phyloP scores from a whole-genome alignment of 2,329 filamentous ascomycete genomes.

The Penicillium sp. region DNA sequence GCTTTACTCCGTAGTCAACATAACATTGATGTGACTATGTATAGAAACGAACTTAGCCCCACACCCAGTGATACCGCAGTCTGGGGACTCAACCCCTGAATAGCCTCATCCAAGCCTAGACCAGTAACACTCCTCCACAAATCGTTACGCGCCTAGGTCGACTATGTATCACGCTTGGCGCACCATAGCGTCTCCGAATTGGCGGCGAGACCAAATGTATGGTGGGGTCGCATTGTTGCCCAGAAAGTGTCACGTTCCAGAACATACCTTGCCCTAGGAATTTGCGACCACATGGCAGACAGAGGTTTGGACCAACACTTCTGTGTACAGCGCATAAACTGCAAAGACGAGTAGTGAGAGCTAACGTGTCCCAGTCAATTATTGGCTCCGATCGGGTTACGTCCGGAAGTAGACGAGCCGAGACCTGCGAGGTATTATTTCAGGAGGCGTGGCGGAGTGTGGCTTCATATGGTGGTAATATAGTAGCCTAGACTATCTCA shows the following conservation, averaged over 20 bases:
- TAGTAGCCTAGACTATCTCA: neutral
- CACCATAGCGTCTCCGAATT: constrained; percentile 4
- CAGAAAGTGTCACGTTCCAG: neutral
- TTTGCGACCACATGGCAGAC: neutral
- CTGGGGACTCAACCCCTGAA: constrained; percentile 10
- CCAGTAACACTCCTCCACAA: neutral
- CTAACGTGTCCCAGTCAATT: neutral
- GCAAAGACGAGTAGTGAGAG: neutral
- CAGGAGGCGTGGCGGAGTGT: neutral
- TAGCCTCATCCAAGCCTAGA: constrained; percentile 19
- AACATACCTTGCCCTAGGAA: neutral
- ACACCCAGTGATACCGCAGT: neutral
- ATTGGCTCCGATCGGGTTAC: neutral
- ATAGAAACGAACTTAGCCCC: neutral
- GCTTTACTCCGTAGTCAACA: neutral
- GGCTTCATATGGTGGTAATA: neutral
- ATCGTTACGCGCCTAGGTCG: constrained; percentile 13
- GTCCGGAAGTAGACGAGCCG: constrained; percentile 1
- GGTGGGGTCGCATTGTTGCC: neutral
- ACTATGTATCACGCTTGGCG: constrained; percentile 14
- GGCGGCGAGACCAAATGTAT: constrained; percentile 12
- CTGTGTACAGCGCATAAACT: neutral
- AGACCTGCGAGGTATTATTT: constrained; percentile 1
- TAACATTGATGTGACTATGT: neutral
- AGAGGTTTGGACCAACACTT: neutral